phyloP scores from a whole-genome alignment of 768 basidiomycete genomes.

The Panaeolus papilionaceus region DNA sequence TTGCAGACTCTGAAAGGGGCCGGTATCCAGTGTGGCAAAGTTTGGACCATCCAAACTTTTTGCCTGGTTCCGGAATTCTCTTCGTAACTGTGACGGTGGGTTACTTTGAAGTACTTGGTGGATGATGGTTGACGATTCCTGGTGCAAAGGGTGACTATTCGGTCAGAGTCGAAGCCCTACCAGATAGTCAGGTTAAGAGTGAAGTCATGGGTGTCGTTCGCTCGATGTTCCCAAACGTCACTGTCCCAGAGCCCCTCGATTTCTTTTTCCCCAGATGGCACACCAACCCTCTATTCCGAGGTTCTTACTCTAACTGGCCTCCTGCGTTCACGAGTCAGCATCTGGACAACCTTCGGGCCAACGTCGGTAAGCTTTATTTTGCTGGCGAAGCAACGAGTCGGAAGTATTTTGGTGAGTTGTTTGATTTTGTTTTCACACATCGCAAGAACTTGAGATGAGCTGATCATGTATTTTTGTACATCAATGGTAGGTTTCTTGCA shows the following conservation, averaged over 20 bases:
- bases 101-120: no score
- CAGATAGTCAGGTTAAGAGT: conserved; percentile 48
- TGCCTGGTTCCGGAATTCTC: conserved; percentile 64
- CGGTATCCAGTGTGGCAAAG: conserved; percentile 74
- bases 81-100: conserved; percentile 52
- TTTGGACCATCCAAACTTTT: conserved; percentile 61
- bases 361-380: conserved; percentile 62
- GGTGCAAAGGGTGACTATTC: conserved; percentile 61
- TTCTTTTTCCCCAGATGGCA: conserved; percentile 65
- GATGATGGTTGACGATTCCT: background rate
- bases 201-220: conserved; percentile 66
- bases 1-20: conserved; percentile 63
- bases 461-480: background rate
- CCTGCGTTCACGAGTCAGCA: conserved; percentile 60
- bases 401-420: conserved; percentile 58
- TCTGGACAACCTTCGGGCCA: conserved; percentile 62
- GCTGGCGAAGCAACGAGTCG: conserved; percentile 67
- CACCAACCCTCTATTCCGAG: conserved; percentile 57
- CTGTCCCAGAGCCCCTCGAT: conserved; percentile 59
- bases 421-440: background rate
- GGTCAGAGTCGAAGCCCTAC: conserved; percentile 59
- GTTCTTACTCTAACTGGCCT: conserved; percentile 76
- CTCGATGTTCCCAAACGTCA: conserved; percentile 61
- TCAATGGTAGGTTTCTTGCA: conserved; percentile 53
- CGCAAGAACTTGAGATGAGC: background rate